These are phyloP conservation scores for Cudoniella acicularis DNA, from an alignment of 495 filamentous ascomycete genomes.

Conservation along the genomic window DNA sequence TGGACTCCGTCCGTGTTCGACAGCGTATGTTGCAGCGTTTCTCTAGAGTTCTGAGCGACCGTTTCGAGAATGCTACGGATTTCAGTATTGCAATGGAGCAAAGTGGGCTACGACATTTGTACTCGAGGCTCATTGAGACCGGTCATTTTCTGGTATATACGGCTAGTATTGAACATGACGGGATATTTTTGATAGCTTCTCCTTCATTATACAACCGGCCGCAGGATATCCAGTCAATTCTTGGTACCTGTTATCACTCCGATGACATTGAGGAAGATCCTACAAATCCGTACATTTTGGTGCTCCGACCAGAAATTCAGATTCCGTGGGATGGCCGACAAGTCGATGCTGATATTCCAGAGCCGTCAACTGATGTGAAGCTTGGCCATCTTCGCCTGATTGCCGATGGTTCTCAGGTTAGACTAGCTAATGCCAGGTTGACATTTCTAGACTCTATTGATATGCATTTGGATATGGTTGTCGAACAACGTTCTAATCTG, in stretches of 20 bases:
- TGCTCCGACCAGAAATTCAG: constrained; percentile 75
- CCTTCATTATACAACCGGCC: constrained; percentile 69
- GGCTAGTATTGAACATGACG: constrained; percentile 61
- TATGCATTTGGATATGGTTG: constrained; percentile 77
- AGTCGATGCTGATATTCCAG: constrained; percentile 63
- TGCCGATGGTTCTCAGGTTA: constrained; percentile 78
- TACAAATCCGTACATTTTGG: constrained; percentile 74
- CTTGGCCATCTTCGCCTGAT: constrained; percentile 83
- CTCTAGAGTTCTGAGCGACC: constrained; percentile 78
- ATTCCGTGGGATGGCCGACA: constrained; percentile 80
- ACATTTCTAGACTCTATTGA: constrained; percentile 73
- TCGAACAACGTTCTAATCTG: constrained; percentile 90
- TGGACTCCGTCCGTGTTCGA: constrained; percentile 92
- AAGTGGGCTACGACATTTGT: constrained; percentile 65
- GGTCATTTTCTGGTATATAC: constrained; percentile 82
- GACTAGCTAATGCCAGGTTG: constrained; percentile 71
- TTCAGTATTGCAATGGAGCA: constrained; percentile 73
- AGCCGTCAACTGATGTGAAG: constrained; percentile 81
- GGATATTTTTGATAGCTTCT: constrained; percentile 81
- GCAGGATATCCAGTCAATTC: constrained; percentile 76
- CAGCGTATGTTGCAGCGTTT: constrained; percentile 78
- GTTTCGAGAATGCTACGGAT: constrained; percentile 95
- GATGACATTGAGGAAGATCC: constrained; percentile 67
- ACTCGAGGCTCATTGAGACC: constrained; percentile 75
- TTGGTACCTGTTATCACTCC: constrained; percentile 84